Evolutionary conservation across 2,329 filamentous ascomycete genomes (phyloP).

Genomic region (Setomelanomma holmii): DNA sequence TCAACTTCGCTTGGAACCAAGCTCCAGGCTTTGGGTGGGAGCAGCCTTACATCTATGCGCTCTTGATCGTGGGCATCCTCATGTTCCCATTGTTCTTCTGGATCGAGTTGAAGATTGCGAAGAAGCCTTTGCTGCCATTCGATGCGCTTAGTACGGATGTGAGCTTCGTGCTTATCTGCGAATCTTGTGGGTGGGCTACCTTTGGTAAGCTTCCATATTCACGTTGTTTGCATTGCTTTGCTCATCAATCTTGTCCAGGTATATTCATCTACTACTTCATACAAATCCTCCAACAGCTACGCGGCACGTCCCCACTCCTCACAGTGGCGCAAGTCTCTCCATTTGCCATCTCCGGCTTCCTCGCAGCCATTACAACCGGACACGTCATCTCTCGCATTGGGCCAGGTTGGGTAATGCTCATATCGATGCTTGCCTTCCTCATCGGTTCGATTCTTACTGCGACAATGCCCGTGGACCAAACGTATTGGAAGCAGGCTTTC

Average conservation of each 20-base stretch:
- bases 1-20: constrained; percentile 74
- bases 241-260: constrained; percentile 17
- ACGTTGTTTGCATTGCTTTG: neutral
- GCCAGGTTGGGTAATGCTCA: constrained; percentile 41
- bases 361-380: constrained; percentile 43
- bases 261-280: constrained; percentile 44
- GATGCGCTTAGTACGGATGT: constrained; percentile 57
- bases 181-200: constrained; percentile 53
- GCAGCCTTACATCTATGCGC: constrained; percentile 62
- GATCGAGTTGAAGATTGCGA: constrained; percentile 55
- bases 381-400: constrained; percentile 37
- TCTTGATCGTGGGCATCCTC: constrained; percentile 64
- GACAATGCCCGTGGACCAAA: constrained; percentile 49
- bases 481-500: constrained; percentile 53
- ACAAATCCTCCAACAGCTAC: constrained; percentile 35
- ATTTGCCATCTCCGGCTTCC: constrained; percentile 35
- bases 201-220: constrained; percentile 28
- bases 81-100: constrained; percentile 64
- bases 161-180: constrained; percentile 63
- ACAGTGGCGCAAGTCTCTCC: constrained; percentile 35
- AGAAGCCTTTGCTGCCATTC: constrained; percentile 65
- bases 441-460: constrained; percentile 50
- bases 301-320: constrained; percentile 34
- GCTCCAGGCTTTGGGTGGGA: constrained; percentile 67
- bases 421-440: constrained; percentile 39